These are phyloP conservation scores for Phytophthora brassicae DNA, from an alignment of 352 stramenopile genomes.

Conservation along the genomic window DNA sequence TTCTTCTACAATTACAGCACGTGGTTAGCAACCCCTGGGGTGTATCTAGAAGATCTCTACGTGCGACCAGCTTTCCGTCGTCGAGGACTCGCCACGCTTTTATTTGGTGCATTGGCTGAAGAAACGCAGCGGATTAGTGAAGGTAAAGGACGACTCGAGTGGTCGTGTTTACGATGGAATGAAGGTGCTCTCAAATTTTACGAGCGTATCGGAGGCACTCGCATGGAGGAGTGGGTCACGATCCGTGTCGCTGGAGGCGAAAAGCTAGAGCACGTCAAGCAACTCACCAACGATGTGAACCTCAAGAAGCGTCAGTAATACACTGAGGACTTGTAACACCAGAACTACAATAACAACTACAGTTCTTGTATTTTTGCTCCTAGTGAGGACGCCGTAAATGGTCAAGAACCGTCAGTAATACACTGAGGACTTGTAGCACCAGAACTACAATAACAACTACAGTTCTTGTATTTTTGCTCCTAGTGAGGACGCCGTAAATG, in stretches of 20 bases:
- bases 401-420: constrained; percentile 11
- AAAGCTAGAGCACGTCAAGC: constrained; percentile 20
- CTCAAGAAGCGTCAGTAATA: constrained; percentile 10
- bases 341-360: too few species aligned
- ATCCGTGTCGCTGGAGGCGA: constrained; percentile 28
- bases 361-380: too few species aligned
- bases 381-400: constrained; percentile 23
- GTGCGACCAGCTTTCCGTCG: constrained; percentile 26
- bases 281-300: constrained; percentile 21
- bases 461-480: too few species aligned
- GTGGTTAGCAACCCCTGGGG: constrained; percentile 25
- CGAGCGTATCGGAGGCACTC: constrained; percentile 13
- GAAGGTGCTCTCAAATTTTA: constrained; percentile 29
- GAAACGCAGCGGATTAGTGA: constrained; percentile 29
- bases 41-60: constrained; percentile 32
- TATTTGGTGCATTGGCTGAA: constrained; percentile 24
- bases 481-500: constrained; percentile 23
- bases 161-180: constrained; percentile 33
- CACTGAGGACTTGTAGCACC: background rate
- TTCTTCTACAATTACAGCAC: constrained; percentile 41
- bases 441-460: too few species aligned
- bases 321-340: background rate
- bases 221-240: constrained; percentile 33
- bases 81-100: constrained; percentile 22
- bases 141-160: constrained; percentile 25